Conservation (phyloP, 2,329 filamentous ascomycete species). For the Tolypocladium capitatum region DNA sequence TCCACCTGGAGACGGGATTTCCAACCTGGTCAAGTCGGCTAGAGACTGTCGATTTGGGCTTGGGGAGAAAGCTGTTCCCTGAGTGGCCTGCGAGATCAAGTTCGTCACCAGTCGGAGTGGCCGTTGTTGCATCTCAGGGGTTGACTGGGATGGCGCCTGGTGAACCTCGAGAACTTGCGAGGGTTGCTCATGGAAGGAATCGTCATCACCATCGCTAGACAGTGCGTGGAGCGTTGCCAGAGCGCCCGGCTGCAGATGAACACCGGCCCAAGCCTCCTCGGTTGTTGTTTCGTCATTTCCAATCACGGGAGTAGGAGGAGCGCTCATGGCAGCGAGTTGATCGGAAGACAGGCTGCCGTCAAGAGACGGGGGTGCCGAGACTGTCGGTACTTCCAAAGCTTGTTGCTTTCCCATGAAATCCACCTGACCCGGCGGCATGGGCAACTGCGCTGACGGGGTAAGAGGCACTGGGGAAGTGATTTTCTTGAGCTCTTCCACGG, state of each 20-base stretch:
- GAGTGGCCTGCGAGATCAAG: slow-evolving; percentile 14
- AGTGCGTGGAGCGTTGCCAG: slow-evolving; percentile 69
- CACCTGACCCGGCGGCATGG: slow-evolving; percentile 63
- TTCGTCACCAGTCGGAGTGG: slow-evolving; percentile 35
- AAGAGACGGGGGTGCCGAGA: slow-evolving; percentile 73
- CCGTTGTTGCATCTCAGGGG: slow-evolving; percentile 35
- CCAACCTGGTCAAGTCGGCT: slow-evolving; percentile 65
- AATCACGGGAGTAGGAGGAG: slow-evolving; percentile 70
- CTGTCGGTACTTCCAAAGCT: slow-evolving; percentile 53
- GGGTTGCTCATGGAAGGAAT: slow-evolving; percentile 30
- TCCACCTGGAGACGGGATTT: slow-evolving; percentile 80
- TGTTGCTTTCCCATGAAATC: slow-evolving; percentile 55
- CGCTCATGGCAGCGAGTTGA: slow-evolving; percentile 70
- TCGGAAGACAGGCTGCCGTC: slow-evolving; percentile 84
- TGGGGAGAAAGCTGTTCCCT: slow-evolving; percentile 13
- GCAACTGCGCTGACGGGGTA: slow-evolving; percentile 53
- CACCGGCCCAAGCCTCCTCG: slow-evolving; percentile 55
- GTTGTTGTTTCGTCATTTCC: slow-evolving; percentile 38
- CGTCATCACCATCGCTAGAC: slow-evolving; percentile 48
- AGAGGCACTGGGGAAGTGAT: slow-evolving; percentile 45
- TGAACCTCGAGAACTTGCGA: slow-evolving; percentile 31
- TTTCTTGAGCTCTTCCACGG: slow-evolving; percentile 30
- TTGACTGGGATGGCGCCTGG: slow-evolving; percentile 8
- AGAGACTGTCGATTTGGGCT: slow-evolving; percentile 37
- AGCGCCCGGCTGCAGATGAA: slow-evolving; percentile 66